A percentile compares a stretch with the other conserved stretches of the same genome.
These are phyloP conservation scores for Exophiala mesophila DNA, from an alignment of 2,329 filamentous ascomycete species.

Conservation along the genomic window DNA sequence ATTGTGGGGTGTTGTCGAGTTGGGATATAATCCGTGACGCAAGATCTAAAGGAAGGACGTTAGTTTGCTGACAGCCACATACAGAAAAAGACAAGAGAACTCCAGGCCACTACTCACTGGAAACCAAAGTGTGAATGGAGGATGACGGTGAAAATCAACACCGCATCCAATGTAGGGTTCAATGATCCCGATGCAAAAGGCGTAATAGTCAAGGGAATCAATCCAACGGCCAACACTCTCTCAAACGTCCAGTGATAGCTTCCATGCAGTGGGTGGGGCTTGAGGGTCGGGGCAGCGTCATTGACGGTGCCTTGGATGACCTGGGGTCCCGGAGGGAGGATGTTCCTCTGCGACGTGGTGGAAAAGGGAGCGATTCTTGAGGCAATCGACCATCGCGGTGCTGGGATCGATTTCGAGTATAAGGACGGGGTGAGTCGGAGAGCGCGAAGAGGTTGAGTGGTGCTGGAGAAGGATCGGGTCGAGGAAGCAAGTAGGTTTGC, in stretches of 20 bases:
- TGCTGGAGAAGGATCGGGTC: slow-evolving; percentile 15
- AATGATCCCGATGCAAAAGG: slow-evolving; percentile 89
- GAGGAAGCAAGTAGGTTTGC: slow-evolving; percentile 18
- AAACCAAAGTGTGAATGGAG: slow-evolving; percentile 96
- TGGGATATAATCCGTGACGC: slow-evolving; percentile 90
- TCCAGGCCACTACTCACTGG: slow-evolving; percentile 57
- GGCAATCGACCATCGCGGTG: slow-evolving; percentile 11
- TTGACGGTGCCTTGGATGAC: slow-evolving; percentile 74
- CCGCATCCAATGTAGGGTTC: slow-evolving; percentile 81
- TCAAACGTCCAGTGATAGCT: slow-evolving; percentile 99
- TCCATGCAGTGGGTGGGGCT: slow-evolving; percentile 71
- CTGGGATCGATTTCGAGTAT: slow-evolving; percentile 9
- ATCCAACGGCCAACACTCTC: slow-evolving; percentile 67
- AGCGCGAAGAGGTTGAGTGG: slow-evolving; percentile 17
- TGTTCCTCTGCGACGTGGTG: slow-evolving; percentile 67
- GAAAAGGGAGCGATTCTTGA: slow-evolving; percentile 73
- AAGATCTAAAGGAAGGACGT: slow-evolving; percentile 50
- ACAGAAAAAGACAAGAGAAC: too few species aligned
- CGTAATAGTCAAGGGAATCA: slow-evolving; percentile 81
- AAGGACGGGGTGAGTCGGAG: slow-evolving; percentile 19
- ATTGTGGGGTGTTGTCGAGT: slow-evolving; percentile 61
- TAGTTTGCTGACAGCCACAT: slow-evolving; percentile 12
- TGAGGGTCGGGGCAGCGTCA: slow-evolving; percentile 72
- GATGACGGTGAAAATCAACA: slow-evolving; percentile 76
- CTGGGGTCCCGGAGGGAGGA: slow-evolving; percentile 81